These are phyloP conservation scores for Porosira glacialis DNA, from an alignment of 352 stramenopile genomes.

Conservation along the genomic window DNA sequence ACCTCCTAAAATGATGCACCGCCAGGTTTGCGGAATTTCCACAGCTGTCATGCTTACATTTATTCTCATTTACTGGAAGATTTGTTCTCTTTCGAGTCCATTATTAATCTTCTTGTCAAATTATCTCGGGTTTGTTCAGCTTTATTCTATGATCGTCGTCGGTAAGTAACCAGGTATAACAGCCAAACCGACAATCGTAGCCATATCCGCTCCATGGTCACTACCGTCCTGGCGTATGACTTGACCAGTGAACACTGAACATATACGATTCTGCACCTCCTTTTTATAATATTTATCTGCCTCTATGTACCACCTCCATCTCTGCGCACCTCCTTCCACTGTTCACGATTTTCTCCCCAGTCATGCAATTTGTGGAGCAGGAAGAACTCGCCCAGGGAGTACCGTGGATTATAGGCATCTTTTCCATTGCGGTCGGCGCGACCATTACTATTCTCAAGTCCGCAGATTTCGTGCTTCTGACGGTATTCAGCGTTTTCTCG, in stretches of 20 bases:
- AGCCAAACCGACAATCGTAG: no score
- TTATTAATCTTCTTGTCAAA: conserved; percentile 43
- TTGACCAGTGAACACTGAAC: no score
- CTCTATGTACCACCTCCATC: neutral
- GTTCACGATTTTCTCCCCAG: neutral
- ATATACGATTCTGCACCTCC: neutral
- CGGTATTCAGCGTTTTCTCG: conserved; percentile 12
- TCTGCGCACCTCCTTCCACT: neutral
- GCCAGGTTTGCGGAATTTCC: neutral
- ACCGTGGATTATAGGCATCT: conserved; percentile 4
- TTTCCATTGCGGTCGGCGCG: neutral
- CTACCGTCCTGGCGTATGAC: no score
- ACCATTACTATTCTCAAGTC: neutral
- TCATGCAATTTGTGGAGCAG: conserved; percentile 28
- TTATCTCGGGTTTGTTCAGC: conserved; percentile 32
- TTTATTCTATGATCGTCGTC: conserved; percentile 22
- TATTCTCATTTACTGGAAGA: neutral
- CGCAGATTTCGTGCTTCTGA: neutral
- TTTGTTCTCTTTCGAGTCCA: conserved; percentile 9
- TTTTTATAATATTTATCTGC: neutral
- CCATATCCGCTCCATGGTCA: no score
- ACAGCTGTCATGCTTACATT: neutral
- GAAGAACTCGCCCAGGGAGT: conserved; percentile 28
- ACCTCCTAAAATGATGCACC: no score
- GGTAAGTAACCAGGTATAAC: neutral